These are phyloP conservation scores for Penicillium desertorum DNA, from an alignment of 495 filamentous ascomycete species.

Conservation along the genomic window DNA sequence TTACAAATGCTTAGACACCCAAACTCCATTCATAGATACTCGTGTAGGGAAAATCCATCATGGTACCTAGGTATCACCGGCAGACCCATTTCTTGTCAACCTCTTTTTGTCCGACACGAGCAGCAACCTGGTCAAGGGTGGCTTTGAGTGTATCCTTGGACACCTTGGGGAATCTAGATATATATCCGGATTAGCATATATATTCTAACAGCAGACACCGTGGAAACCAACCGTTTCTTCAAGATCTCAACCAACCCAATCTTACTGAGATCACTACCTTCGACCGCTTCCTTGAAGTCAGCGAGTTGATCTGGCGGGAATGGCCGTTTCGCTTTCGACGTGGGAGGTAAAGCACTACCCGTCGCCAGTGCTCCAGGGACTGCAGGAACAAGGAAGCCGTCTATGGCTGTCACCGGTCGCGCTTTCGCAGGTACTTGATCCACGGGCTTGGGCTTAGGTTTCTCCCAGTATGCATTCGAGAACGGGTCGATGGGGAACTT, in stretches of 20 bases:
- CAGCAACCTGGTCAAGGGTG: conserved; percentile 69
- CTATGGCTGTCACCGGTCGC: conserved; percentile 9
- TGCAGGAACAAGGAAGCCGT: conserved; percentile 27
- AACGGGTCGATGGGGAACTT: conserved; percentile 77
- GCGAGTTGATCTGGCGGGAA: conserved; percentile 60
- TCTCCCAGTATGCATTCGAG: conserved; percentile 76
- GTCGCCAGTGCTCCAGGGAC: conserved; percentile 13
- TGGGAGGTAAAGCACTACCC: conserved; percentile 13
- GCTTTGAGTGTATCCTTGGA: conserved; percentile 69
- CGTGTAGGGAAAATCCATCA: background rate
- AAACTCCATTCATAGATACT: conserved; percentile 7
- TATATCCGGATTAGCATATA: conserved; percentile 11
- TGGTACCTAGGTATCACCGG: conserved; percentile 33
- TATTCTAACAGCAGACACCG: background rate
- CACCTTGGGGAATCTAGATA: conserved; percentile 62
- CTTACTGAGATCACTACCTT: conserved; percentile 73
- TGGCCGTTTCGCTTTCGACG: conserved; percentile 35
- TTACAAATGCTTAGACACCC: conserved; percentile 7
- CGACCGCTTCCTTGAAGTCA: conserved; percentile 70
- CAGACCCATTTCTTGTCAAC: conserved; percentile 64
- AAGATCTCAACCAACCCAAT: conserved; percentile 71
- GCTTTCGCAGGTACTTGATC: conserved; percentile 14
- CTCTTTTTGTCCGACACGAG: conserved; percentile 61
- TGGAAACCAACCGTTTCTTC: conserved; percentile 56
- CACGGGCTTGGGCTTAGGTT: conserved; percentile 33